These are phyloP conservation scores for Quercus tomentella DNA, from an alignment of 331 rosid genomes.

Conservation along the genomic window DNA sequence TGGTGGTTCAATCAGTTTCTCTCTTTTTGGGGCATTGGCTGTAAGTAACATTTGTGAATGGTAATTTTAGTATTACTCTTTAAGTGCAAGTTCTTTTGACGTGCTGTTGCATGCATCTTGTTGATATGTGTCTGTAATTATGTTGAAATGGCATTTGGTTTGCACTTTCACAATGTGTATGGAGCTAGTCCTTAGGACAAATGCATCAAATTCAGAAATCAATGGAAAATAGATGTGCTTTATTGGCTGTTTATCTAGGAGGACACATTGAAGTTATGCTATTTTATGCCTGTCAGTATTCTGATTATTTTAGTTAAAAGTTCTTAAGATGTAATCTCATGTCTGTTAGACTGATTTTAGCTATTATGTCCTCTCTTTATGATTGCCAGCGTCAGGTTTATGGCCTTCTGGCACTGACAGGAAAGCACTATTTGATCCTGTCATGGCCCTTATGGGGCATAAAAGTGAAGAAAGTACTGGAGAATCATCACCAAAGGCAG, in stretches of 20 bases:
- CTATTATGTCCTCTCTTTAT: slow-evolving; percentile 16
- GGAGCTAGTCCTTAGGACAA: not conserved
- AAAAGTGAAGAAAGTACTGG: slow-evolving; percentile 46
- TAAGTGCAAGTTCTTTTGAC: not conserved
- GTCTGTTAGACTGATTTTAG: slow-evolving; percentile 17
- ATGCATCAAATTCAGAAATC: not conserved
- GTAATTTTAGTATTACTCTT: not conserved
- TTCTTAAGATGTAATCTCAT: slow-evolving; percentile 1
- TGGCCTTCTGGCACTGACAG: slow-evolving; percentile 64
- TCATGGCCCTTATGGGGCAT: slow-evolving; percentile 72
- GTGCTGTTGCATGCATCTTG: not conserved
- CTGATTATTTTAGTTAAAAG: not conserved
- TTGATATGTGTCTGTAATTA: not conserved
- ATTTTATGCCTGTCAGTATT: not conserved
- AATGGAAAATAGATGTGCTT: not conserved
- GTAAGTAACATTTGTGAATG: not conserved
- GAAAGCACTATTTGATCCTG: slow-evolving; percentile 67
- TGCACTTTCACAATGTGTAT: not conserved
- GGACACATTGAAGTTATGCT: not conserved
- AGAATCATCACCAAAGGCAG: slow-evolving; percentile 39
- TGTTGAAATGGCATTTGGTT: not conserved
- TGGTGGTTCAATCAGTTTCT: not conserved
- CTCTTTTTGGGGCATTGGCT: not conserved
- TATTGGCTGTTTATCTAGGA: not conserved
- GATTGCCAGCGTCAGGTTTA: slow-evolving; percentile 59